Evolutionary conservation across 2,329 filamentous ascomycete species (phyloP).

Genomic region (Metarhizium album): DNA sequence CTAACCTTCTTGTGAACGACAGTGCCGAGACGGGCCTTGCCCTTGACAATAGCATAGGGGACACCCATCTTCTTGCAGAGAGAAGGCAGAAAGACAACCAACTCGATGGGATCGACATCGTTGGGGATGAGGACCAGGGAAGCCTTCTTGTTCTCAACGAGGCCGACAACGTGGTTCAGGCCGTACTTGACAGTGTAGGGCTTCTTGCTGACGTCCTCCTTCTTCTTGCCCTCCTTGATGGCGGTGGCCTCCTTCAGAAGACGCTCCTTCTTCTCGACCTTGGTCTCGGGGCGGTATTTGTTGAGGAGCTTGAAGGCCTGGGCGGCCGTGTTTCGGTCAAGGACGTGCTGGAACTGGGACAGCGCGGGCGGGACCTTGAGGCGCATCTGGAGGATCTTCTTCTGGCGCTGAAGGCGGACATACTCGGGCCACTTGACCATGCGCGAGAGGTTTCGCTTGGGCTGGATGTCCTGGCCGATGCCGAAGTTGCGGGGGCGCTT

Average conservation of each 20-base stretch:
- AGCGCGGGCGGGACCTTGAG: slow-evolving; percentile 97
- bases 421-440: slow-evolving; percentile 99
- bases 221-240: slow-evolving; percentile 98
- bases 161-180: slow-evolving; percentile 96
- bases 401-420: slow-evolving; percentile 89
- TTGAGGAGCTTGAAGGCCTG: slow-evolving; percentile 99
- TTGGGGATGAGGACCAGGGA: slow-evolving; percentile 96
- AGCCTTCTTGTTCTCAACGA: slow-evolving; percentile 99
- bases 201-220: slow-evolving; percentile 99
- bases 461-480: slow-evolving; percentile 98
- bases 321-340: slow-evolving; percentile 92
- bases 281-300: slow-evolving; percentile 99
- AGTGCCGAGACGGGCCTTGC: slow-evolving; percentile 97
- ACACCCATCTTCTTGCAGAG: slow-evolving; percentile 99
- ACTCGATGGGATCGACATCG: slow-evolving; percentile 98
- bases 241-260: slow-evolving; percentile 96
- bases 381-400: slow-evolving; percentile 94
- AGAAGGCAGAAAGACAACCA: slow-evolving; percentile 97
- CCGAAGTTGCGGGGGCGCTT: slow-evolving; percentile 95
- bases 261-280: slow-evolving; percentile 99
- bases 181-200: slow-evolving; percentile 99
- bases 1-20: slow-evolving; percentile 98
- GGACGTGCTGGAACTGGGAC: slow-evolving; percentile 93
- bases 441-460: slow-evolving; percentile 85
- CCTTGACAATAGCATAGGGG: slow-evolving; percentile 98